phyloP scores from a whole-genome alignment of 2,329 filamentous ascomycete genomes.

The Sporothrix phasma region DNA sequence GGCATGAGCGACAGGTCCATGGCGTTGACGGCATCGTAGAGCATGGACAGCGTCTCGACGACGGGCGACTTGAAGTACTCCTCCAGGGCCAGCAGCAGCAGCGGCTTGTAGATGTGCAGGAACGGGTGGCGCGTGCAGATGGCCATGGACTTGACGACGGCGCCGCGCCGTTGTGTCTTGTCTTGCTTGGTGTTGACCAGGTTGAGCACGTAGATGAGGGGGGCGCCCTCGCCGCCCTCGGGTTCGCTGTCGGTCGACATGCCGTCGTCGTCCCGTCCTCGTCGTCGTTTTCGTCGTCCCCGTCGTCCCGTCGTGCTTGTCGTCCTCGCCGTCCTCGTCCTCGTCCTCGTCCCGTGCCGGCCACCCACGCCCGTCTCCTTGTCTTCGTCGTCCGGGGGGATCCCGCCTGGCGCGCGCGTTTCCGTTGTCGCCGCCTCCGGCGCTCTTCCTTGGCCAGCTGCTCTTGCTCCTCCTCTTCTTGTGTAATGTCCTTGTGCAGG shows the following conservation, averaged over 20 bases:
- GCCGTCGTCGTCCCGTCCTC: conserved; percentile 42
- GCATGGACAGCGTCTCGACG: conserved; percentile 73
- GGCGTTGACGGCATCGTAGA: conserved; percentile 87
- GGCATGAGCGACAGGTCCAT: conserved; percentile 97
- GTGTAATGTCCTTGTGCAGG: conserved; percentile 84
- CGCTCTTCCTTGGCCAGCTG: conserved; percentile 46
- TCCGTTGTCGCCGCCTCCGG: conserved; percentile 40
- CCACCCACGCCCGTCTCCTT: conserved; percentile 31
- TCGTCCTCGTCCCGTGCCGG: conserved; percentile 31
- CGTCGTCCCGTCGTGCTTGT: conserved; percentile 28
- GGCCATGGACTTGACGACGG: conserved; percentile 95
- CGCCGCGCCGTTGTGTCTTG: conserved; percentile 82
- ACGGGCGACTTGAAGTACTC: conserved; percentile 93
- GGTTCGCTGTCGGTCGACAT: conserved; percentile 52
- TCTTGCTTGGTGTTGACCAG: conserved; percentile 97
- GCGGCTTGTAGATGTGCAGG: conserved; percentile 96
- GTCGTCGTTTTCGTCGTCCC: conserved; percentile 35
- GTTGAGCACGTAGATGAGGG: conserved; percentile 93
- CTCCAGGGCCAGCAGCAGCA: conserved; percentile 81
- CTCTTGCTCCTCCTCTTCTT: conserved; percentile 71
- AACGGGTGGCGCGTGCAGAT: conserved; percentile 97
- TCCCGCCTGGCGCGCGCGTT: conserved; percentile 41
- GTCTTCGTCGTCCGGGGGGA: conserved; percentile 35
- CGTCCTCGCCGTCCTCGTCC: conserved; percentile 32
- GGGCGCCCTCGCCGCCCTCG: conserved; percentile 70